phyloP scores from a whole-genome alignment of 2,329 filamentous ascomycete genomes.

The Botryotinia convoluta region DNA sequence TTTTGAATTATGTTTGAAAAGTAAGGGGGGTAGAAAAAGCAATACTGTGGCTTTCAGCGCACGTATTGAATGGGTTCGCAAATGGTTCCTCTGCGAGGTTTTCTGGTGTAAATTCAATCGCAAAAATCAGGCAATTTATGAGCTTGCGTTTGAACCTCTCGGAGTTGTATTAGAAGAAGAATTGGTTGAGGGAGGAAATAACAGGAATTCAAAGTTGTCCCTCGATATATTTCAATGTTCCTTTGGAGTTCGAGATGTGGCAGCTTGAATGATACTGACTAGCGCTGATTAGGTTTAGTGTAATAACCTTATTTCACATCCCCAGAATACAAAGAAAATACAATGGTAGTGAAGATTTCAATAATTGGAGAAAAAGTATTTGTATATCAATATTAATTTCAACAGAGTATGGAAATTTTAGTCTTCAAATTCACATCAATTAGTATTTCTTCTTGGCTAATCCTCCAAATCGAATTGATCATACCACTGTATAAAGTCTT shows the following conservation, averaged over 20 bases:
- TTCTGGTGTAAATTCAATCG: background rate
- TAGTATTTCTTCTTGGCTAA: background rate
- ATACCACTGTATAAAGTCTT: background rate
- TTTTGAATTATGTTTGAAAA: constrained; percentile 38
- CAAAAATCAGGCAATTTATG: background rate
- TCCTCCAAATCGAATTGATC: background rate
- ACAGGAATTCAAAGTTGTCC: background rate
- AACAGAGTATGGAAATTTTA: background rate
- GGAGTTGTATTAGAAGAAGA: background rate
- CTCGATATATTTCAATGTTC: constrained; percentile 7
- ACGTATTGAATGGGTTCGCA: constrained; percentile 17
- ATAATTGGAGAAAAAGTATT: too few species aligned
- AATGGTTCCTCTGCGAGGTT: constrained; percentile 23
- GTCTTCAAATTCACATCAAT: background rate
- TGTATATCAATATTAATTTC: too few species aligned
- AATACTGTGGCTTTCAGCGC: constrained; percentile 29
- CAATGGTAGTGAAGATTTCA: background rate
- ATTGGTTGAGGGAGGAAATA: background rate
- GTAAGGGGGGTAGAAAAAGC: constrained; percentile 27
- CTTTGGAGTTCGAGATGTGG: constrained; percentile 20
- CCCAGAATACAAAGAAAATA: background rate
- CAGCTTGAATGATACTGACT: constrained; percentile 21
- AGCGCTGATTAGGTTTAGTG: constrained; percentile 21
- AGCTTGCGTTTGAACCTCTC: background rate
- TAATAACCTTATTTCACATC: constrained; percentile 4